These are phyloP conservation scores for Mycothermus thermophilus DNA, from an alignment of 495 filamentous ascomycete genomes.

Conservation along the genomic window DNA sequence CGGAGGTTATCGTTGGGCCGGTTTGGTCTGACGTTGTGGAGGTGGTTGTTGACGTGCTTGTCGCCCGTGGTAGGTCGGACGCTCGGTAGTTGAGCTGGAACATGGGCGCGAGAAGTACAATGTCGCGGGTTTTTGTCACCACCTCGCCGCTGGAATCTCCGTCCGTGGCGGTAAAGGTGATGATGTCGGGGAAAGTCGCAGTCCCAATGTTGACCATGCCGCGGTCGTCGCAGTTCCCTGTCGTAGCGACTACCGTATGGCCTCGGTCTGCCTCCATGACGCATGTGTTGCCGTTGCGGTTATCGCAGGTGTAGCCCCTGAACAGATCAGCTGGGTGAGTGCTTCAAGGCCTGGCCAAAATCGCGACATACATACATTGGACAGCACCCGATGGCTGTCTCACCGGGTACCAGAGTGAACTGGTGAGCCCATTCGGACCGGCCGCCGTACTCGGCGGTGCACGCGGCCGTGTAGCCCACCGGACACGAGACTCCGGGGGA, in stretches of 20 bases:
- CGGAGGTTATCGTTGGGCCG: too few species aligned
- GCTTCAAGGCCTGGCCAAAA: not conserved
- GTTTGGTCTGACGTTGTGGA: too few species aligned
- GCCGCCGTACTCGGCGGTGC: conserved; percentile 5
- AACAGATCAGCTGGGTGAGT: not conserved
- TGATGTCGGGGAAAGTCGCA: not conserved
- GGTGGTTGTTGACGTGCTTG: too few species aligned
- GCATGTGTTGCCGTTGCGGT: conserved; percentile 3
- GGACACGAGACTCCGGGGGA: conserved; percentile 14
- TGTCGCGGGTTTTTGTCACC: not conserved
- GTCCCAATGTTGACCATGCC: not conserved
- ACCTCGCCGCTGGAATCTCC: not conserved
- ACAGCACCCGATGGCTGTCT: conserved; percentile 14
- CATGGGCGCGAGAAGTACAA: not conserved
- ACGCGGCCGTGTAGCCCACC: conserved; percentile 12
- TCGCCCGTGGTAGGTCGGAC: too few species aligned
- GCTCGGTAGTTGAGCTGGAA: conserved; percentile 3
- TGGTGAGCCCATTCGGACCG: conserved; percentile 7
- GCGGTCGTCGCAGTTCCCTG: not conserved
- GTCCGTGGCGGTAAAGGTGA: not conserved
- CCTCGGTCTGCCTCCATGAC: not conserved
- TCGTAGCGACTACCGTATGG: not conserved
- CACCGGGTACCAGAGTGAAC: conserved; percentile 8
- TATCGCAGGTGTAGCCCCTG: conserved; percentile 1
- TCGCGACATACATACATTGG: conserved; percentile 5